A percentile compares a stretch with the other conserved stretches of the same genome.
Evolutionary conservation across 306 rosid genomes (phyloP).

Genomic region (Coriaria nepalensis): DNA sequence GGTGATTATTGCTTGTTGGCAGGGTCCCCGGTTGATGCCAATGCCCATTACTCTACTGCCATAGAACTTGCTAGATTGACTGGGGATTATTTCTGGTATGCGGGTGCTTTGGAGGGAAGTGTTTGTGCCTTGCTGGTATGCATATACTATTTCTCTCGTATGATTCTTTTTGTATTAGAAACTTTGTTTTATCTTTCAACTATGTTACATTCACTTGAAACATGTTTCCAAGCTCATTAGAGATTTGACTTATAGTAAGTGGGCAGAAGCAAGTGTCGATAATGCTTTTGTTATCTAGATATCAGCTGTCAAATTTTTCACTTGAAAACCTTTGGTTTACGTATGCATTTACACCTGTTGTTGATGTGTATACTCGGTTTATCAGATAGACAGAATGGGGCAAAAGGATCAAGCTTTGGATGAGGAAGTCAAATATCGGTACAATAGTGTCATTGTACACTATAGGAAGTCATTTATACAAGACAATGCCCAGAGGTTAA

Average conservation of each 20-base stretch:
- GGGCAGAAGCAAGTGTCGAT: too few species aligned
- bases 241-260: too few species aligned
- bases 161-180: neutral
- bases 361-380: slow-evolving; percentile 8
- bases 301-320: too few species aligned
- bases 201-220: too few species aligned
- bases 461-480: slow-evolving; percentile 81
- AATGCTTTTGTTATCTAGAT: too few species aligned
- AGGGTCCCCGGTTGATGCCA: slow-evolving; percentile 95
- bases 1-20: slow-evolving; percentile 96
- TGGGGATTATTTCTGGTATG: slow-evolving; percentile 84
- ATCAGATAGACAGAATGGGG: slow-evolving; percentile 76
- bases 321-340: neutral
- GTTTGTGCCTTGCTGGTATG: slow-evolving; percentile 90
- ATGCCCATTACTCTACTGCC: slow-evolving; percentile 84
- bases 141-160: neutral
- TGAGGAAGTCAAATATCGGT: slow-evolving; percentile 81
- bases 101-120: slow-evolving; percentile 92
- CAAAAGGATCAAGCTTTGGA: slow-evolving; percentile 54
- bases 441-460: slow-evolving; percentile 54
- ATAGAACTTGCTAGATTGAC: slow-evolving; percentile 86
- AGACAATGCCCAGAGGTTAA: slow-evolving; percentile 91
- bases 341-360: slow-evolving; percentile 1
- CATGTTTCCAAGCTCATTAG: too few species aligned
- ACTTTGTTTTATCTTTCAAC: too few species aligned